Percentiles rank a stretch among this genome's conserved stretches.
These are phyloP conservation scores for Tetraselmis chui DNA, from an alignment of 139 green algal species.

Conservation along the genomic window DNA sequence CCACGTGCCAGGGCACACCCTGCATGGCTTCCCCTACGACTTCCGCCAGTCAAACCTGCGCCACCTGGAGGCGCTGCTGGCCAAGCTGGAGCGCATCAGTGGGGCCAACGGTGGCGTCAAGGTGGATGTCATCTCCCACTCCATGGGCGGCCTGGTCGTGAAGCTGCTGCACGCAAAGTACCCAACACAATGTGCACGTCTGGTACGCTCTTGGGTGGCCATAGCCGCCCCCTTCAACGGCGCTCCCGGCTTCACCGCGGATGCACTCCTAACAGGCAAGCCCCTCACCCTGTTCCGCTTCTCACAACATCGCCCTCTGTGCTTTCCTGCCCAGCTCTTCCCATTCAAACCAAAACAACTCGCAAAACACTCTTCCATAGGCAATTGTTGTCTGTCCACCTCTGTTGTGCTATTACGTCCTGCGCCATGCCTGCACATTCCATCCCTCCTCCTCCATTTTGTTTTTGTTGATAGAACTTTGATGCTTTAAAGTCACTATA, in stretches of 20 bases:
- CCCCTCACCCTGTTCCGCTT: constrained; percentile 26
- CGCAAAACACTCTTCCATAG: not conserved
- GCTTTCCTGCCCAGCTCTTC: not conserved
- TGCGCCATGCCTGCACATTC: no score
- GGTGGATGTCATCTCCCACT: constrained; percentile 39
- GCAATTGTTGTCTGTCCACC: no score
- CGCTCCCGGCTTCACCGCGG: constrained; percentile 35
- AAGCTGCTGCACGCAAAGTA: constrained; percentile 31
- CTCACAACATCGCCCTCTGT: no score
- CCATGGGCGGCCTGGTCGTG: constrained; percentile 45
- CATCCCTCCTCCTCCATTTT: no score
- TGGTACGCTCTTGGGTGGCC: constrained; percentile 37
- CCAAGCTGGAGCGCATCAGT: constrained; percentile 3
- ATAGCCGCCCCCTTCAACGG: constrained; percentile 38
- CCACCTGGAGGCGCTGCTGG: constrained; percentile 15
- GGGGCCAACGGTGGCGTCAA: constrained; percentile 15
- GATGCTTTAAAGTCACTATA: no score
- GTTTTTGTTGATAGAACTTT: no score
- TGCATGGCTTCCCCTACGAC: constrained; percentile 51
- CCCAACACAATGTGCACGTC: constrained; percentile 14
- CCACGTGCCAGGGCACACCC: constrained; percentile 28
- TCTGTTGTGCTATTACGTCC: no score
- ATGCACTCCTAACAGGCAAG: constrained; percentile 39
- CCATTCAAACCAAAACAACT: not conserved
- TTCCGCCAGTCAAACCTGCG: constrained; percentile 38